These are phyloP conservation scores for Anthracocystis panici-leucophaei DNA, from an alignment of 1,284 basidiomycete species.

Conservation along the genomic window DNA sequence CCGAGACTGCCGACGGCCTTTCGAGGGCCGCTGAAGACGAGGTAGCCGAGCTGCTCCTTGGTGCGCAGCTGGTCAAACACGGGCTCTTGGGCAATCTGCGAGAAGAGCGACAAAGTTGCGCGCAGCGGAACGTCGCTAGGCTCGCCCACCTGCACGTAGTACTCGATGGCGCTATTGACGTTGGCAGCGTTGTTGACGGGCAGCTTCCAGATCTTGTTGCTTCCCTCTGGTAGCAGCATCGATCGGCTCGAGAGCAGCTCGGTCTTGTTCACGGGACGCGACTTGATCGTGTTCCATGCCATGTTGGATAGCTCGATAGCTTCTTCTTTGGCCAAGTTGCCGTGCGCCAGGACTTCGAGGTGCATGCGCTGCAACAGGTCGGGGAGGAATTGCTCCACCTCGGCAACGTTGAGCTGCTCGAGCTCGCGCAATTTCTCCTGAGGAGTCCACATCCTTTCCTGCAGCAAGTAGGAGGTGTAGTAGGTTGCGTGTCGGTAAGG, in stretches of 20 bases:
- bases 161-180: constrained; percentile 78
- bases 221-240: constrained; percentile 73
- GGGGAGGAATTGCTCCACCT: constrained; percentile 78
- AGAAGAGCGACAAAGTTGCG: constrained; percentile 60
- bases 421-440: constrained; percentile 85
- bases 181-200: constrained; percentile 87
- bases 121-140: constrained; percentile 57
- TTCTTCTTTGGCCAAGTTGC: constrained; percentile 87
- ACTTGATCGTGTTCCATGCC: constrained; percentile 78
- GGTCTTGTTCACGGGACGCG: constrained; percentile 71
- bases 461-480: constrained; percentile 79
- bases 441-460: constrained; percentile 81
- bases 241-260: constrained; percentile 54
- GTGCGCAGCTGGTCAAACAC: constrained; percentile 95
- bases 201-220: constrained; percentile 78
- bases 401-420: constrained; percentile 78
- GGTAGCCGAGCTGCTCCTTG: constrained; percentile 94
- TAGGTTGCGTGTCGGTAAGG: constrained; percentile 86
- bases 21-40: constrained; percentile 63
- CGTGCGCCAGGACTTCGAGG: constrained; percentile 82
- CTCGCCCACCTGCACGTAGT: constrained; percentile 66
- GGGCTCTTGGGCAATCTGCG: constrained; percentile 76
- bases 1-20: constrained; percentile 76
- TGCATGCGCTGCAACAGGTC: constrained; percentile 79
- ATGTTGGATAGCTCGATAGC: constrained; percentile 80